Base-by-base conservation (phyloP, 495 filamentous ascomycete genomes). In the Aspergillus heteromorphus region DNA sequence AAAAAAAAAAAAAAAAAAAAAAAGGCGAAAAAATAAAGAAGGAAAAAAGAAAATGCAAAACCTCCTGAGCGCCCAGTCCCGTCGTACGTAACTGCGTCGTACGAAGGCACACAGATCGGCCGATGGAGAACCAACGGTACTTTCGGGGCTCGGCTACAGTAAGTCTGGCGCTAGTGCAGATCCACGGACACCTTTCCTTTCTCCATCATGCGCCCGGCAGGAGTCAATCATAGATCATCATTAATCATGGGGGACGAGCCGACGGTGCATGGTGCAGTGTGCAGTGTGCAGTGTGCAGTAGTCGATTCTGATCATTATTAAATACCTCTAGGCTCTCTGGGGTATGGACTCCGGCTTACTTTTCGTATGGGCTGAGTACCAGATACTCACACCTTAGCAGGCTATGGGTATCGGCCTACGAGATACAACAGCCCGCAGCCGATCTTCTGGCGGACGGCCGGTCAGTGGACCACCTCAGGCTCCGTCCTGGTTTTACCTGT, bases 221-320 rank as follows among this genome's bases (percentile, higher is more conserved):
- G 49, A 48, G 49, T 53, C 49, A 63, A 51, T 66, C 58, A 69
- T 66, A 61, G 64, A 69, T 68, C 66, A 56, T 62, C 63, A 59
- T 63, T 64, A 58, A 63, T 64, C 65, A 64, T 59, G 65, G 64
- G 64, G 13, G 31, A 11, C 31, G 9, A 14, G 8, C 31, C 31
- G 31, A 10, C 31, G 27, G n/a, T n/a, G n/a, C n/a, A n/a, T n/a
- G n/a, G n/a, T n/a, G n/a, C n/a, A n/a, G n/a, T n/a, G n/a, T n/a
- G n/a, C n/a, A n/a, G n/a, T n/a, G n/a, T n/a, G n/a, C n/a, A n/a
- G n/a, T n/a, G n/a, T n/a, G n/a, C n/a, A n/a, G n/a, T n/a, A n/a
- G n/a, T n/a, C 10, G 29, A 30, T 30, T 5, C 5, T 30, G 29
- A 30, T 30, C 10, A 30, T 30, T 30, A 49, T 49, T 49, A 34